Evolutionary conservation across 2,329 filamentous ascomycete genomes (phyloP).

Genomic region (Alternaria rosae): DNA sequence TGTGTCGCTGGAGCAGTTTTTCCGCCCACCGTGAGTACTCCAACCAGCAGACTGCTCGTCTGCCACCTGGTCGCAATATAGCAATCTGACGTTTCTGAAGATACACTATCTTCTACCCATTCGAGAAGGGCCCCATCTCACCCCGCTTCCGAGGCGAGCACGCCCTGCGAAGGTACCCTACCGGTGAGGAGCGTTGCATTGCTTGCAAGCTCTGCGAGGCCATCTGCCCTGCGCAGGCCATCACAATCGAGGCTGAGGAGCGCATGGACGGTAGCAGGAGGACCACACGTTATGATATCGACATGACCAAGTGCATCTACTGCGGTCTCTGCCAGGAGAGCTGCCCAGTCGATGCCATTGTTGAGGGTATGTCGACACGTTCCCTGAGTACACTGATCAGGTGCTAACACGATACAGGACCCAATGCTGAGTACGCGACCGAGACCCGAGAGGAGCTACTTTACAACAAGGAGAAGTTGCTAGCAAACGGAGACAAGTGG

Average conservation of each 20-base stretch:
- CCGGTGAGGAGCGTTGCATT: constrained; percentile 98
- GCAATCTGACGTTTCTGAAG: constrained; percentile 58
- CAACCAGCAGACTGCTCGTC: constrained; percentile 21
- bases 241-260: constrained; percentile 99
- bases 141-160: constrained; percentile 98
- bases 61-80: neutral
- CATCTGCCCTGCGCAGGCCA: constrained; percentile 96
- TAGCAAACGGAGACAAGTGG: constrained; percentile 79
- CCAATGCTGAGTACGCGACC: constrained; percentile 77
- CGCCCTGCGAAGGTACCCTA: constrained; percentile 93
- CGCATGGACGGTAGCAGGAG: constrained; percentile 93
- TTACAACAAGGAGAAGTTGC: constrained; percentile 96
- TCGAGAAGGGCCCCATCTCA: constrained; percentile 98
- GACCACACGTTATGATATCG: constrained; percentile 97
- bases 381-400: neutral
- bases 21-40: constrained; percentile 87
- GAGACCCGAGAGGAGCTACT: constrained; percentile 89
- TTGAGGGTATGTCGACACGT: constrained; percentile 64
- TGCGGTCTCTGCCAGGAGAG: constrained; percentile 99
- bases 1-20: constrained; percentile 95
- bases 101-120: constrained; percentile 98
- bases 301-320: constrained; percentile 99
- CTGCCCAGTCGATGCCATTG: constrained; percentile 95
- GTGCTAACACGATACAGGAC: constrained; percentile 54
- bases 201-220: constrained; percentile 99